phyloP scores from a whole-genome alignment of 441 rosid genomes.

The Macaranga tanarius region DNA sequence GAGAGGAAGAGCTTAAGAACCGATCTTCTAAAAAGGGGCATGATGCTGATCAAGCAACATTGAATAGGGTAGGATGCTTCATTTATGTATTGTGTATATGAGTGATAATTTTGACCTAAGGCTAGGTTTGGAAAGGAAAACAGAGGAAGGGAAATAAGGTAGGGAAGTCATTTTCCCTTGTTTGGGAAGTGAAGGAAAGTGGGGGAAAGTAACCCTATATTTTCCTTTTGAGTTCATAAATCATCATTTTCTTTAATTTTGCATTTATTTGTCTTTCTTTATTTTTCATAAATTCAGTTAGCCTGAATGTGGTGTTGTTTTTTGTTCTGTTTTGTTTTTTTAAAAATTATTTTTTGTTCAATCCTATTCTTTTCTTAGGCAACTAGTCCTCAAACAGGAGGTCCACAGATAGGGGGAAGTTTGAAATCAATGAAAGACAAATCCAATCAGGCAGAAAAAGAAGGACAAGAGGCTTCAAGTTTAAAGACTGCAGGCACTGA shows the following conservation, averaged over 20 bases:
- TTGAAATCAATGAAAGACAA: constrained; percentile 90
- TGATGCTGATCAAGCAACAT: constrained; percentile 83
- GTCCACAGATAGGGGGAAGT: constrained; percentile 74
- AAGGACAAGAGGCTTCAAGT: constrained; percentile 68
- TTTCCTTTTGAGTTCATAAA: not conserved
- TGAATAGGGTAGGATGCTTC: constrained; percentile 57
- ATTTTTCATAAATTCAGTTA: not conserved
- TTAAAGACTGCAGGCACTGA: constrained; percentile 89
- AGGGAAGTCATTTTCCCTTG: not conserved
- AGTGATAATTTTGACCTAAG: not conserved
- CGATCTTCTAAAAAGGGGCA: constrained; percentile 77
- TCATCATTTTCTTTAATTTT: not conserved
- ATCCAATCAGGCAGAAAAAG: constrained; percentile 53
- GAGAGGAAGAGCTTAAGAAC: constrained; percentile 87
- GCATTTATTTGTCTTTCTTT: constrained; percentile 9
- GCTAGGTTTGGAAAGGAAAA: not conserved
- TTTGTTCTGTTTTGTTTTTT: too few species aligned
- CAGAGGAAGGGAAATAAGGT: not conserved
- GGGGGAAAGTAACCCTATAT: not conserved
- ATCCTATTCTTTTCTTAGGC: constrained; percentile 44
- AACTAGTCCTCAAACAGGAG: constrained; percentile 86
- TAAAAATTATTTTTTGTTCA: not conserved
- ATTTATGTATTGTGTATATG: constrained; percentile 4
- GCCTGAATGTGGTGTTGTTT: not conserved
- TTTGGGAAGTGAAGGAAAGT: not conserved